Evolutionary conservation across 495 filamentous ascomycete genomes (phyloP), one percentile per base, ranked within the genome.

Genomic region (Chaetomium cochliodes): DNA sequence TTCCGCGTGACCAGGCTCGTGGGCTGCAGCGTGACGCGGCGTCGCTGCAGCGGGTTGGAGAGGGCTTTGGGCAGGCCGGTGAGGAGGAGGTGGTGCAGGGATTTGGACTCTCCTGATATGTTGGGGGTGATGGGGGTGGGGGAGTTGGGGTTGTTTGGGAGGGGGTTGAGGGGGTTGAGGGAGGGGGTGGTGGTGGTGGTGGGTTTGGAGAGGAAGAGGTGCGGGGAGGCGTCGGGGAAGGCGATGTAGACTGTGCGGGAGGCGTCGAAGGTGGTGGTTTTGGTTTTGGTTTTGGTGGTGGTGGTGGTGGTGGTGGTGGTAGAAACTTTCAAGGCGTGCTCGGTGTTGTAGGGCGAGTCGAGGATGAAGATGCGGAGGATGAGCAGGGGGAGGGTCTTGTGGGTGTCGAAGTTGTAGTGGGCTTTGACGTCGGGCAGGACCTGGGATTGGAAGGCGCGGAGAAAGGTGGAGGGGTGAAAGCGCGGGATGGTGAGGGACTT

Each of bases 61-160:
- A 96, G 80, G 8, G 91, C 91, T 67, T 89, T 89, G 0, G 92
- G 91, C 4, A 96, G 84, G 1, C 88, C 88, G 57, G 90, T 86
- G 11, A 90, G 77, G 7, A 93, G 83, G 0, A 91, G 73, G n/a
- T 84, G 85, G 47, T 86, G 85, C 3, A 96, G 78, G 58, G 81
- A 86, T n/a, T 82, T 82, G 1, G 82, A 72, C 50, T 91, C 88
- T 1, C 80, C 83, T 16, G 74, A 75, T 2, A 51, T 44, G 33
- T 18, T 5, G n/a, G n/a, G n/a, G n/a, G 37, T 63, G 55, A 1
- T 66, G 49, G 16, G 72, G 60, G 37, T 78, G 67, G 30, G 80
- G 62, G 15, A 77, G 73, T 54, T n/a, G n/a, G 75, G 84, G 30
- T 89, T 90, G 26, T 90, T 85, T 68, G 88, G 94, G 37, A 93